Evolutionary conservation across 2,329 filamentous ascomycete species (phyloP).

Genomic region (Chrysoporthe cubensis): DNA sequence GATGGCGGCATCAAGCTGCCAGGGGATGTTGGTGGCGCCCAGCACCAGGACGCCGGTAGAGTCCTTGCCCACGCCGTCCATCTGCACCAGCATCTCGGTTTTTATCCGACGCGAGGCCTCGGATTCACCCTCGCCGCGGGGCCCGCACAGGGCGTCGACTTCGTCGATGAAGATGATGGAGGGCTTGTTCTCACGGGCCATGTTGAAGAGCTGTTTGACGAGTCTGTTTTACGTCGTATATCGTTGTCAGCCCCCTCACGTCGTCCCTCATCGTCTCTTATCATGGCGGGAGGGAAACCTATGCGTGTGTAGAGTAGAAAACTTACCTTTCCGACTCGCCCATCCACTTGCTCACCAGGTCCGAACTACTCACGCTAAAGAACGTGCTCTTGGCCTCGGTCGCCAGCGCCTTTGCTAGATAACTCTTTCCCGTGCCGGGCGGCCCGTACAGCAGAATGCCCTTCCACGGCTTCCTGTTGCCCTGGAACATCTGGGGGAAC

Average conservation of each 20-base stretch:
- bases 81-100: slow-evolving; percentile 96
- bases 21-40: slow-evolving; percentile 97
- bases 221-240: slow-evolving; percentile 59
- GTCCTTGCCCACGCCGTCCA: slow-evolving; percentile 98
- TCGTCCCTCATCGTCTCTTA: no score
- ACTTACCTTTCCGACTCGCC: slow-evolving; percentile 91
- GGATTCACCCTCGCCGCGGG: slow-evolving; percentile 91
- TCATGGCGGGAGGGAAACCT: no score
- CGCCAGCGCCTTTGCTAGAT: slow-evolving; percentile 94
- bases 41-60: slow-evolving; percentile 92
- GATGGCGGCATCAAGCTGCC: slow-evolving; percentile 97
- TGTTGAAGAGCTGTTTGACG: slow-evolving; percentile 95
- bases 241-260: not conserved
- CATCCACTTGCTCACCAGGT: slow-evolving; percentile 99
- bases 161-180: slow-evolving; percentile 99
- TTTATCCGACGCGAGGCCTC: slow-evolving; percentile 98
- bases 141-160: slow-evolving; percentile 94
- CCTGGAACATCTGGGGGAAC: slow-evolving; percentile 94
- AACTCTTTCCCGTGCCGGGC: slow-evolving; percentile 96
- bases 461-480: slow-evolving; percentile 97
- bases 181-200: slow-evolving; percentile 97
- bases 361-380: slow-evolving; percentile 96
- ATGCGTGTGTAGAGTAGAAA: slow-evolving; percentile 11
- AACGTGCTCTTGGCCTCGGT: slow-evolving; percentile 99
- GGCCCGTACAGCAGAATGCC: slow-evolving; percentile 95